A percentile compares a stretch with the other conserved stretches of the same genome.
These are phyloP conservation scores for Saksenaea oblongispora DNA, from an alignment of 371 early-diverging fungal species.

Conservation along the genomic window DNA sequence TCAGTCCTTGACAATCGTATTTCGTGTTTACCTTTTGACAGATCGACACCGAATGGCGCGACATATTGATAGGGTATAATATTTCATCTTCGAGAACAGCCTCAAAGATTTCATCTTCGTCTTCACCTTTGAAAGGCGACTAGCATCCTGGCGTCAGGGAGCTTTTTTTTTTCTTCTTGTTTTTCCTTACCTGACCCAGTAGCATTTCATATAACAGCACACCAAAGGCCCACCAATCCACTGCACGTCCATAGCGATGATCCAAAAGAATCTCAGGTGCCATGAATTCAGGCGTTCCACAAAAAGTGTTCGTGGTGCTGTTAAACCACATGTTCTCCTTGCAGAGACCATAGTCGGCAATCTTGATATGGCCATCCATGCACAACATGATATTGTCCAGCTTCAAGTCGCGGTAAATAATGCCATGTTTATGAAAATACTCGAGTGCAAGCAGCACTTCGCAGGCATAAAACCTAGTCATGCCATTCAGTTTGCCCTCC, in stretches of 20 bases:
- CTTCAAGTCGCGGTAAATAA: conserved; percentile 99
- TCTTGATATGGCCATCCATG: conserved; percentile 94
- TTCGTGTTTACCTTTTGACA: conserved; percentile 64
- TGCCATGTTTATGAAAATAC: conserved; percentile 92
- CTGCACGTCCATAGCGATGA: conserved; percentile 88
- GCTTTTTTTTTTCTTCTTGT: no score
- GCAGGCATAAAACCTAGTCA: conserved; percentile 86
- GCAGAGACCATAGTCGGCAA: conserved; percentile 99
- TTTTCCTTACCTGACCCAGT: conserved; percentile 63
- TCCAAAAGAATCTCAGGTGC: conserved; percentile 98
- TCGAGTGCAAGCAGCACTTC: conserved; percentile 96
- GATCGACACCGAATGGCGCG: conserved; percentile 84
- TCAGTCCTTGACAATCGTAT: not conserved
- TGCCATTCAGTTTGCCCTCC: not conserved
- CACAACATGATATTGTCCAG: conserved; percentile 97
- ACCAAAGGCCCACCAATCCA: conserved; percentile 99
- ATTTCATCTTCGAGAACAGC: conserved; percentile 93
- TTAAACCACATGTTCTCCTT: conserved; percentile 92
- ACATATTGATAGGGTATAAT: conserved; percentile 88
- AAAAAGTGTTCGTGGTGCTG: conserved; percentile 90
- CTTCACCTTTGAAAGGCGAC: conserved; percentile 92
- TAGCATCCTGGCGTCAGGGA: no score
- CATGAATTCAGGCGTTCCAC: conserved; percentile 99
- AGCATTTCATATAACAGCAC: conserved; percentile 98
- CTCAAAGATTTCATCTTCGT: conserved; percentile 95